phyloP scores from a whole-genome alignment of 345 rosid species.

The Citrus hindsii region DNA sequence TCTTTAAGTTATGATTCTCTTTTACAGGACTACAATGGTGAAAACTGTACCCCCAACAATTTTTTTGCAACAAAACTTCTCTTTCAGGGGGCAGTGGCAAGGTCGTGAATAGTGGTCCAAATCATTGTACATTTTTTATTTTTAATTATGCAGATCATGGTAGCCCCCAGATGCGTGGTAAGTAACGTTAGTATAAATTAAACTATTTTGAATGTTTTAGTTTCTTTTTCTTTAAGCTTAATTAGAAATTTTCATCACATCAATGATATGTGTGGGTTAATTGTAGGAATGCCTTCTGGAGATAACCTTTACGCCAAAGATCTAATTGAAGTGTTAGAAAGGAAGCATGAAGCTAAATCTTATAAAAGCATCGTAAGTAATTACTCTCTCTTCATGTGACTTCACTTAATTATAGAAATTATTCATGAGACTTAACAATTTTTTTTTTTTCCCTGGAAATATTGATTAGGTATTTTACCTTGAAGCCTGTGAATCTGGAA shows the following conservation, averaged over 20 bases:
- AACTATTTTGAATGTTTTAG: neutral
- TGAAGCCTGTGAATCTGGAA: constrained; percentile 71
- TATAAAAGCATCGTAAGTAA: constrained; percentile 48
- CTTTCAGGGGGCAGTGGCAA: constrained; percentile 49
- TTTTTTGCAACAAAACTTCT: constrained; percentile 53
- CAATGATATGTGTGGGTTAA: neutral
- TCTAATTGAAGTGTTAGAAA: constrained; percentile 43
- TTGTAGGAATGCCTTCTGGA: constrained; percentile 43
- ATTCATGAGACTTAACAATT: neutral
- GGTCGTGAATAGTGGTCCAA: constrained; percentile 52
- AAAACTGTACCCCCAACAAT: constrained; percentile 33
- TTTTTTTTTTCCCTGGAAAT: neutral
- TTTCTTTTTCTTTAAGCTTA: neutral
- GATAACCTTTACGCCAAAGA: constrained; percentile 32
- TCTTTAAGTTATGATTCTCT: neutral
- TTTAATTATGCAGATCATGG: constrained; percentile 60
- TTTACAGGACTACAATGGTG: constrained; percentile 51
- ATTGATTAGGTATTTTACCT: constrained; percentile 46
- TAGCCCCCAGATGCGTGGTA: constrained; percentile 39
- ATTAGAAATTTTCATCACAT: neutral
- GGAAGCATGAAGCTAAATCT: constrained; percentile 31
- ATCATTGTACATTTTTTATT: constrained; percentile 47
- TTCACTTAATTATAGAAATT: neutral
- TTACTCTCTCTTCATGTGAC: neutral
- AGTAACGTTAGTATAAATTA: neutral